Evolutionary conservation across 805 yeast species (phyloP).

Genomic region (Nakazawaea anatomiae): DNA sequence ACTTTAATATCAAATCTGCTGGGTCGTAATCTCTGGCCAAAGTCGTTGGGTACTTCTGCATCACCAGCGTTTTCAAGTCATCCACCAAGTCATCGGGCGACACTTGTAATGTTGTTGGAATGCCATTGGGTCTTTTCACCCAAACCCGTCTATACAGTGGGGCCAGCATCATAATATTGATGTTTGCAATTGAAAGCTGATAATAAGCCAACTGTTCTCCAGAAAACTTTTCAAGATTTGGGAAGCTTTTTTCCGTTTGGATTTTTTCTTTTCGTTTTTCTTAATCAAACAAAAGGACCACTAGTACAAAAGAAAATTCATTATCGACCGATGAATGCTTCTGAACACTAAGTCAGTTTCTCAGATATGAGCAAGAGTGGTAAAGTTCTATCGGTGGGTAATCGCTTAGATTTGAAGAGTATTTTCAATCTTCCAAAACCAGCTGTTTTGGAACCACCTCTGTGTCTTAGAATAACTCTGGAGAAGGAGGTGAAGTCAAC

Average conservation of each 20-base stretch:
- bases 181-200: conserved; percentile 7
- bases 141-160: conserved; percentile 41
- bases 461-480: background rate
- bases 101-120: conserved; percentile 67
- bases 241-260: conserved; percentile 6
- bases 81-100: conserved; percentile 65
- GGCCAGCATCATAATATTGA: conserved; percentile 4
- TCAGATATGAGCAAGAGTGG: too few species aligned
- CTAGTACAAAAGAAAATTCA: too few species aligned
- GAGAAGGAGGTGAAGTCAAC: background rate
- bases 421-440: background rate
- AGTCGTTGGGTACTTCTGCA: conserved; percentile 62
- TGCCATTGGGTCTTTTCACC: conserved; percentile 44
- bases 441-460: background rate
- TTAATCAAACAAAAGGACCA: background rate
- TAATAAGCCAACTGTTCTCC: conserved; percentile 10
- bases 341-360: too few species aligned
- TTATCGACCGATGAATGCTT: too few species aligned
- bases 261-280: conserved; percentile 5
- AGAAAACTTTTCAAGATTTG: conserved; percentile 7
- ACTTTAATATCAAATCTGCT: conserved; percentile 47
- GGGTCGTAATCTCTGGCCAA: conserved; percentile 60
- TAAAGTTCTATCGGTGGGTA: too few species aligned
- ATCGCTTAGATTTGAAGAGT: background rate
- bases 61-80: conserved; percentile 66